Evolutionary conservation across 2,329 filamentous ascomycete genomes (phyloP), one percentile per base, ranked within the genome.

Genomic region (Cladobotryum protrusum): DNA sequence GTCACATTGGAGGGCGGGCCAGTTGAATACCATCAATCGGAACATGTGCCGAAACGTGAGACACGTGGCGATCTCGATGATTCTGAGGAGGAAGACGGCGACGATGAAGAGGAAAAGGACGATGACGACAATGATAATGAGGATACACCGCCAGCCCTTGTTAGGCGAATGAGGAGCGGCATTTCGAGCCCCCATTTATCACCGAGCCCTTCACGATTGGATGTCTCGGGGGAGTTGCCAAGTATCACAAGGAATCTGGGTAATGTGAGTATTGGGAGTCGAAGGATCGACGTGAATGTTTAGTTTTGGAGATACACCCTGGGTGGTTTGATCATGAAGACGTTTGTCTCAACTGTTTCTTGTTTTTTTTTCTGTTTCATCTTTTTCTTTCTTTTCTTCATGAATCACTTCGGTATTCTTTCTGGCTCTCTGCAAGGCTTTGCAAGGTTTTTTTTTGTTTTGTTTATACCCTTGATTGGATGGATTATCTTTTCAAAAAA

Each of bases 201-300:
- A 1, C 59, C 59, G 1, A 67, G 56, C 17, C 58, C 64, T 1
- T 58, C 63, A 2, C 55, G 60, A 0, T 39, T 66, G 2, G 65
- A 64, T 0, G 57, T 59, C 8, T 59, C 63, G 12, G 55, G 51
- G 15, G 62, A 66, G 8, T 18, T 67, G 8, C 53, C 53, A 4
- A 57, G 59, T 1, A 51, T 70, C 5, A 57, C 63, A 1, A 57
- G 59, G 15, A 60, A 61, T 17, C 56, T 71, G 48, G 62, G 66
- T 18, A 63, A 66, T 19, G 53, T 71, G 53, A 63, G 58, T 24
- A 56, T 70, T 50, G 61, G 61, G 17, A 44, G 40, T 32, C 43
- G 48, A n/a, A 50, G 51, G 43, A 45, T 52, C 9, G 47, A 49
- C 8, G 47, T 49, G n/a, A 52, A 45, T 8, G 43, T 29, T 8